Evolutionary conservation across 108 stramenopile species (phyloP).

Genomic region (Cylindrotheca closterium): DNA sequence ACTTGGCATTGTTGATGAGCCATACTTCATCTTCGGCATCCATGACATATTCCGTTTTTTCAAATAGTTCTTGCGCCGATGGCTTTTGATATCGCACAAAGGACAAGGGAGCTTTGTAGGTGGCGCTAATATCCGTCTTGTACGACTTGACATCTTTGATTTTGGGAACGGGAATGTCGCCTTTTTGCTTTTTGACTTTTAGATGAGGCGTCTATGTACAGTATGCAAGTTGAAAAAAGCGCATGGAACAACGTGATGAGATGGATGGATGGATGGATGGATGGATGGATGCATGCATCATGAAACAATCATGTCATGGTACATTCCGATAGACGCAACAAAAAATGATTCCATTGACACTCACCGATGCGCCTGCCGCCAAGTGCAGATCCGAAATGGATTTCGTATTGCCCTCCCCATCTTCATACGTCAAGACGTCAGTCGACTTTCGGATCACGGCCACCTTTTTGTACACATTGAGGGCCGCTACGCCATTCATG

Average conservation of each 20-base stretch:
- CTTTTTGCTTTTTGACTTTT: slow-evolving; percentile 45
- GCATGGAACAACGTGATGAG: too few relatives aligned
- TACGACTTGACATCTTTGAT: slow-evolving; percentile 66
- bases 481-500: slow-evolving; percentile 30
- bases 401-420: slow-evolving; percentile 58
- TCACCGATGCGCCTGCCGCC: slow-evolving; percentile 43
- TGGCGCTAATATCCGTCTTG: slow-evolving; percentile 57
- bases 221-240: slow-evolving; percentile 4
- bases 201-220: slow-evolving; percentile 5
- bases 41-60: slow-evolving; percentile 63
- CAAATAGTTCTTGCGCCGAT: slow-evolving; percentile 45
- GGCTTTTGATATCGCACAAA: slow-evolving; percentile 66
- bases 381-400: slow-evolving; percentile 47
- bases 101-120: slow-evolving; percentile 50
- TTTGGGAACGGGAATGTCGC: slow-evolving; percentile 76
- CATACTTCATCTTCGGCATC: slow-evolving; percentile 82
- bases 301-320: too few relatives aligned
- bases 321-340: too few relatives aligned
- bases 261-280: too few relatives aligned
- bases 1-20: slow-evolving; percentile 64
- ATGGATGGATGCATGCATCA: too few relatives aligned
- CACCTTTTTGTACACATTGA: slow-evolving; percentile 80
- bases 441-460: slow-evolving; percentile 62
- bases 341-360: too few relatives aligned
- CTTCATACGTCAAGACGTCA: slow-evolving; percentile 70